A percentile compares a stretch with the other conserved stretches of the same genome.
Evolutionary conservation across 352 stramenopile genomes (phyloP).

Genomic region (Phytophthora fragariaefolia): DNA sequence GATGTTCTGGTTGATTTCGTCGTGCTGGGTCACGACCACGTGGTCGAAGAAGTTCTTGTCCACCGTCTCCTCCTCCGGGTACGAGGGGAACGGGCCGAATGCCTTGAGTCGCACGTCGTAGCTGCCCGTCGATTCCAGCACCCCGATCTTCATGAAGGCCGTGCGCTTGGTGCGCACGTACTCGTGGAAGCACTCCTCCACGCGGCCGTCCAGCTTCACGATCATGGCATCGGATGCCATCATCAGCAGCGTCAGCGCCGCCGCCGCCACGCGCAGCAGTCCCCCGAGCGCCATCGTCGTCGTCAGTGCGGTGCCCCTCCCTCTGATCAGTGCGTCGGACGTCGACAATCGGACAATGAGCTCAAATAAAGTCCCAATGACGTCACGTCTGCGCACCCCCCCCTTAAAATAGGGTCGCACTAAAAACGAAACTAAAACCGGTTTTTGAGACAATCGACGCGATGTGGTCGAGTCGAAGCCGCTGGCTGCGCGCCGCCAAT

Average conservation of each 20-base stretch:
- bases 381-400: slow-evolving; percentile 5
- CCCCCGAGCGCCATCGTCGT: slow-evolving; percentile 31
- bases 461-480: slow-evolving; percentile 38
- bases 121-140: slow-evolving; percentile 69
- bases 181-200: slow-evolving; percentile 84
- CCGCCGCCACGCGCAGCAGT: slow-evolving; percentile 30
- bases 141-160: slow-evolving; percentile 82
- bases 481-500: slow-evolving; percentile 10
- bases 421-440: slow-evolving; percentile 19
- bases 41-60: slow-evolving; percentile 83
- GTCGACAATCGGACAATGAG: slow-evolving; percentile 33
- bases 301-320: background rate
- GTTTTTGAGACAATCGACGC: slow-evolving; percentile 16
- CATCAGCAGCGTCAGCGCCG: slow-evolving; percentile 36
- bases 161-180: slow-evolving; percentile 88
- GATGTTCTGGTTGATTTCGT: slow-evolving; percentile 74
- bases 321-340: background rate
- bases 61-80: slow-evolving; percentile 54
- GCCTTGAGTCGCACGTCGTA: slow-evolving; percentile 85
- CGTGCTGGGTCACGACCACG: slow-evolving; percentile 64
- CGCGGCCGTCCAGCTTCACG: slow-evolving; percentile 52
- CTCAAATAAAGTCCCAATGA: slow-evolving; percentile 11
- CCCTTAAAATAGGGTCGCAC: slow-evolving; percentile 9
- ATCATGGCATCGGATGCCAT: slow-evolving; percentile 56
- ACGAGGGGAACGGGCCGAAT: slow-evolving; percentile 66